These are phyloP conservation scores for Dunaliella salina DNA, from an alignment of 163 green algal species.

Conservation along the genomic window DNA sequence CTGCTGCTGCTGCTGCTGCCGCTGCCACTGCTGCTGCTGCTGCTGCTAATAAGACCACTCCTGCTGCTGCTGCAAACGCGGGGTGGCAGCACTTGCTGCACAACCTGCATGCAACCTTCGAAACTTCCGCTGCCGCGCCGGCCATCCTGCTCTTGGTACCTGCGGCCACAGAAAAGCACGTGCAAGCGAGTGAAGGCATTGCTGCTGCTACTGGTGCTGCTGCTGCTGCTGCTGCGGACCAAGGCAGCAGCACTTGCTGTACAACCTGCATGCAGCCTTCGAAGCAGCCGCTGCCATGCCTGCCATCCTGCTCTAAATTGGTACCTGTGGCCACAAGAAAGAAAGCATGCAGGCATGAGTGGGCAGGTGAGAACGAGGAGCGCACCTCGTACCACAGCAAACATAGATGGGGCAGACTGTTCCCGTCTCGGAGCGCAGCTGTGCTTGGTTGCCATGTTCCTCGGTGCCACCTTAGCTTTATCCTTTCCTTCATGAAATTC, in stretches of 20 bases:
- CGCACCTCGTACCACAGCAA: too few relatives aligned
- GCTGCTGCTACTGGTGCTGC: background rate
- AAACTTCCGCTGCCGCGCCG: slow-evolving; percentile 30
- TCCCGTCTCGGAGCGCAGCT: too few relatives aligned
- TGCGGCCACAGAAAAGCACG: background rate
- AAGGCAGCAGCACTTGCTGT: too few relatives aligned
- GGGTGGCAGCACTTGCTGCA: slow-evolving; percentile 20
- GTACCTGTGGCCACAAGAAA: background rate
- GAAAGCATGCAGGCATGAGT: too few relatives aligned
- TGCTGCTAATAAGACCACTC: background rate
- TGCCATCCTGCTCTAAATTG: background rate
- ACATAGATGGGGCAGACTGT: too few relatives aligned
- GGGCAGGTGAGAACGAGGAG: too few relatives aligned
- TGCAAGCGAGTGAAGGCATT: too few relatives aligned
- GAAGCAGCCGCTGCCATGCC: background rate
- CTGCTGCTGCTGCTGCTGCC: background rate
- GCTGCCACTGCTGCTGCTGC: background rate
- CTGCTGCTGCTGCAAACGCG: background rate
- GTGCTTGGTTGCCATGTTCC: too few relatives aligned
- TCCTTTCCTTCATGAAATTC: too few relatives aligned
- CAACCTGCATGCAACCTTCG: slow-evolving; percentile 33
- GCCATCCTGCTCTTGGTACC: slow-evolving; percentile 1
- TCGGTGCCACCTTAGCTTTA: too few relatives aligned
- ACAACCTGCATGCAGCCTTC: too few relatives aligned
- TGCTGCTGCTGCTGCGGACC: background rate